Base-by-base conservation (phyloP, 1,139 yeast species). In the Blastobotrys persicus region DNA sequence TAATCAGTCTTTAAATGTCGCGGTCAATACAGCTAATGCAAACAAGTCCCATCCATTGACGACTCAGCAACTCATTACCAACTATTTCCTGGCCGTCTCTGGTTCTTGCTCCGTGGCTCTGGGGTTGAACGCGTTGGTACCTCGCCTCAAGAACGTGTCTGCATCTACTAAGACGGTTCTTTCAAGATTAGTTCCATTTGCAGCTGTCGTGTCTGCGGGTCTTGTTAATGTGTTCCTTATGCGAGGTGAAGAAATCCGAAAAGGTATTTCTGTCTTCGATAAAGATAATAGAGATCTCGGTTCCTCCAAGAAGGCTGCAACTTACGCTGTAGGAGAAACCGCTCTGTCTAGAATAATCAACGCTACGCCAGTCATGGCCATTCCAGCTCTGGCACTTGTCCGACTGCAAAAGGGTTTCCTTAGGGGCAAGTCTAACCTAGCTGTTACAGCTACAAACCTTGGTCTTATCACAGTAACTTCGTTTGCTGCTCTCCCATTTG, bases 161-260 rank as follows among this genome's bases (percentile, higher is more conserved):
- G 83, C 95, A 2, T 74, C 72, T 53, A 82, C 97, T 11, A 81
- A 76, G 63, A 70, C 83, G 61, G 75, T 91, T 42, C 72, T 92
- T 54, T 84, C 91, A 37, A 81, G 98, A 59, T 75, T 92, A 53
- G 96, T 92, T 4, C 98, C 98, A 4, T 92, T 92, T 70, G 98
- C 98, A 1, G 98, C 98, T 2, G 98, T 92, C 35, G 97, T 91
- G 0, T 83, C 94, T 44, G 98, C 98, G 1, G 98, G 98, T 64
- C 75, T 91, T 34, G 95, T 89, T 39, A 92, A 92, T 61, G 97
- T 92, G 26, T 88, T 88, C 63, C 76, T 94, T 57, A 92, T 92
- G 98, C 82, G 98, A 71, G 81, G 94, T 54, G 95, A 89, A 69
- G 98, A 92, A 70, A 83, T 92, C 65, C 81, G 81, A 59, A 85